phyloP scores from a whole-genome alignment of 805 yeast genomes.

The Barnettozyma siamensis region DNA sequence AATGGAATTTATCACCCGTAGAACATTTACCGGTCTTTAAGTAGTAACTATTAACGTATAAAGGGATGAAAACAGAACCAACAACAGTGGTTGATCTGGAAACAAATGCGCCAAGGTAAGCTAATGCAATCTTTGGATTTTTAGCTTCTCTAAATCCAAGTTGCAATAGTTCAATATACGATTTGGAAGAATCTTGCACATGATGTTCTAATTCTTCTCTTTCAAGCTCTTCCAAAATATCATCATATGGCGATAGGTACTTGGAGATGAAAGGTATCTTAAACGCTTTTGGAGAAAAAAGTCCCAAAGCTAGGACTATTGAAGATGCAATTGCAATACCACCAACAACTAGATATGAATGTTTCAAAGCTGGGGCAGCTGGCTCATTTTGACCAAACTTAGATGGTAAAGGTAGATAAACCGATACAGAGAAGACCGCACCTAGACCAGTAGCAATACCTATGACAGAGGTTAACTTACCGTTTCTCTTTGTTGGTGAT shows the following conservation, averaged over 20 bases:
- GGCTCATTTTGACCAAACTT: constrained; percentile 34
- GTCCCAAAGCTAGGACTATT: constrained; percentile 32
- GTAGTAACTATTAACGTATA: constrained; percentile 54
- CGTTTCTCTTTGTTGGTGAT: constrained; percentile 32
- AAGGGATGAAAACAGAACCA: constrained; percentile 55
- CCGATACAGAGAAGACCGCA: constrained; percentile 55
- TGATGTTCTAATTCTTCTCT: constrained; percentile 23
- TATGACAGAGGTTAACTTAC: constrained; percentile 52
- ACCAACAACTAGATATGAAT: constrained; percentile 47
- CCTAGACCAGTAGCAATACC: constrained; percentile 64
- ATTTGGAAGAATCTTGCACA: constrained; percentile 6
- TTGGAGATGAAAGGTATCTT: constrained; percentile 23
- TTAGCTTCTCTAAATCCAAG: constrained; percentile 45
- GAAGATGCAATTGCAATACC: constrained; percentile 34
- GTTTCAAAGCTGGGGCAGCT: constrained; percentile 40
- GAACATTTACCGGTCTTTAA: constrained; percentile 45
- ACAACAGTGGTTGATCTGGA: constrained; percentile 59
- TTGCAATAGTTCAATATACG: constrained; percentile 37
- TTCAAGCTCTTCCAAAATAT: constrained; percentile 28
- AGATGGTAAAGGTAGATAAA: constrained; percentile 53
- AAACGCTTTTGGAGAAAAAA: constrained; percentile 39
- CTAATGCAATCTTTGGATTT: constrained; percentile 44
- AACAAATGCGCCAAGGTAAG: constrained; percentile 57
- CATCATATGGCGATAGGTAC: constrained; percentile 25
- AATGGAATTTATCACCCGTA: constrained; percentile 31